Conservation (phyloP, 345 rosid species). For the Pseudoturritis turrita region DNA sequence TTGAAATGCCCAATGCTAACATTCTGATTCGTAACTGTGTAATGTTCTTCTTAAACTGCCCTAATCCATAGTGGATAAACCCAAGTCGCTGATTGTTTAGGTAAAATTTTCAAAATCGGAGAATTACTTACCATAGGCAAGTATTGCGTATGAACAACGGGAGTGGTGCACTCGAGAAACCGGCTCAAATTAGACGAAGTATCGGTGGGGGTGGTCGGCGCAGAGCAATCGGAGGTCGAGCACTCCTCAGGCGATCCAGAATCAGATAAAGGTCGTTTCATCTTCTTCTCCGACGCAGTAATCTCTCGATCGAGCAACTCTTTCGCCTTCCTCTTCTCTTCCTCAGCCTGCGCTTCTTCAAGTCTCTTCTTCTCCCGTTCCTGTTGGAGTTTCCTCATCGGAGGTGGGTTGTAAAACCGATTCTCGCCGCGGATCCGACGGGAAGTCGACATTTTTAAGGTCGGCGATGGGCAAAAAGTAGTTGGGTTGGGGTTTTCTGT, state of each 20-base stretch:
- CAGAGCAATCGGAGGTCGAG: constrained; percentile 38
- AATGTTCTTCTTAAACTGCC: background rate
- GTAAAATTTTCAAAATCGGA: background rate
- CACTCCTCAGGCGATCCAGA: constrained; percentile 32
- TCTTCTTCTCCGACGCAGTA: constrained; percentile 14
- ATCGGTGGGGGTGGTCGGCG: constrained; percentile 15
- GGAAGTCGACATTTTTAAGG: constrained; percentile 24
- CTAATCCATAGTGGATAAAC: background rate
- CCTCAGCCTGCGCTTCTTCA: constrained; percentile 23
- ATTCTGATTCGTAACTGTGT: background rate
- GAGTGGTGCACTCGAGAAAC: constrained; percentile 78
- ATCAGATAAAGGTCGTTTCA: constrained; percentile 15
- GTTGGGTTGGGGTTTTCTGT: background rate
- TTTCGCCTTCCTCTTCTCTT: constrained; percentile 14
- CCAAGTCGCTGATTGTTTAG: background rate
- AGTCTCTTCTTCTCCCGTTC: constrained; percentile 33
- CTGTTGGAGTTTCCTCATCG: constrained; percentile 36
- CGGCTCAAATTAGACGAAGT: constrained; percentile 63
- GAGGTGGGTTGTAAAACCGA: constrained; percentile 53
- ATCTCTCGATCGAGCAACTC: constrained; percentile 11
- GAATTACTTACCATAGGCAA: constrained; percentile 64
- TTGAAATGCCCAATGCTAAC: background rate
- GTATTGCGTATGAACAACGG: constrained; percentile 52
- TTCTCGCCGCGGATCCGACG: constrained; percentile 40
- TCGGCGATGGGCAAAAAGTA: background rate